Percentiles rank a stretch among this genome's conserved stretches.
These are phyloP conservation scores for Rhododendron williamsianum DNA, from an alignment of 148 eudicot genomes.

Conservation along the genomic window DNA sequence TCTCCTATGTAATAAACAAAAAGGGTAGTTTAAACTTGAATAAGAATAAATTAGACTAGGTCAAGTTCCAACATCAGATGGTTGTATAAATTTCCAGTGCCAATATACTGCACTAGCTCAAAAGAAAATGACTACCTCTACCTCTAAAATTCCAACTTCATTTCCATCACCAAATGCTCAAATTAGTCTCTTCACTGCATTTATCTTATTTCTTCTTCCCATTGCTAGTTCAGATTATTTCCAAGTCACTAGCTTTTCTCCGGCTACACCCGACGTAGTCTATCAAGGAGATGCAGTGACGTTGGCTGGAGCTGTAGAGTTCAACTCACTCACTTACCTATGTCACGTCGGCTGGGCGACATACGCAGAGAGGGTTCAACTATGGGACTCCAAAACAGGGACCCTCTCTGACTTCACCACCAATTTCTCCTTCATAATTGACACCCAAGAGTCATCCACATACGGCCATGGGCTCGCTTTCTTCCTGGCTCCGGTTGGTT, in stretches of 20 bases:
- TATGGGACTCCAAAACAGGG: slow-evolving; percentile 28
- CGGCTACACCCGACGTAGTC: slow-evolving; percentile 15
- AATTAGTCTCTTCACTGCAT: not conserved
- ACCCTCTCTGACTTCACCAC: slow-evolving; percentile 45
- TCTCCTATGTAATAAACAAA: not conserved
- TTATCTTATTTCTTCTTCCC: slow-evolving; percentile 2
- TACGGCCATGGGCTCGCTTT: slow-evolving; percentile 49
- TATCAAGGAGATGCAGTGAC: slow-evolving; percentile 38
- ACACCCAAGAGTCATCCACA: slow-evolving; percentile 6
- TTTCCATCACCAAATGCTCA: not conserved
- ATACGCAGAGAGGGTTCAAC: slow-evolving; percentile 22
- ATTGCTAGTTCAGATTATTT: slow-evolving; percentile 17
- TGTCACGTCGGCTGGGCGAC: slow-evolving; percentile 30
- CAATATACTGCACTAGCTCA: not conserved
- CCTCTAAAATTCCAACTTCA: not conserved
- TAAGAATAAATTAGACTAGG: not conserved
- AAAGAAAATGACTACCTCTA: slow-evolving; percentile 2
- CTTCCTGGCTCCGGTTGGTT: slow-evolving; percentile 40
- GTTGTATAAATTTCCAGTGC: not conserved
- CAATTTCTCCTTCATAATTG: slow-evolving; percentile 40
- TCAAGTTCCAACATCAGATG: not conserved
- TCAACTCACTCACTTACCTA: slow-evolving; percentile 24
- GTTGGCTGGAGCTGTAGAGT: slow-evolving; percentile 28
- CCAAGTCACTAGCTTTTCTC: slow-evolving; percentile 18
- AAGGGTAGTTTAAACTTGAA: not conserved